These are phyloP conservation scores for Vigna nakashimae DNA, from an alignment of 306 rosid genomes.

Conservation along the genomic window DNA sequence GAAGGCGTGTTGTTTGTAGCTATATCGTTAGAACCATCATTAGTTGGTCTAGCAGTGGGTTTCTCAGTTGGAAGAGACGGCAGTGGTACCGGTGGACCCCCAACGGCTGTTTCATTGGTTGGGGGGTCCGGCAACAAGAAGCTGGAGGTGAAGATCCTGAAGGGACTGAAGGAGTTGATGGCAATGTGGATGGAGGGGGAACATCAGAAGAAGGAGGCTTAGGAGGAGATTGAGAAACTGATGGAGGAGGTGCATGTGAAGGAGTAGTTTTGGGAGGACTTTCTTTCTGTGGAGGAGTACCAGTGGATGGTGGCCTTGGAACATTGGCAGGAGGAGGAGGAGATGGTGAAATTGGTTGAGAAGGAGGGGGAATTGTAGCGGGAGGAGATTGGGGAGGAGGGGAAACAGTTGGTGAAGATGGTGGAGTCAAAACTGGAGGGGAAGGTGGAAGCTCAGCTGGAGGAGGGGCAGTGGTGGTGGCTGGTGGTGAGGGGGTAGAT, in stretches of 20 bases:
- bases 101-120: conserved; percentile 46
- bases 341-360: conserved; percentile 48
- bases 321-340: conserved; percentile 70
- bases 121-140: conserved; percentile 56
- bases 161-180: conserved; percentile 70
- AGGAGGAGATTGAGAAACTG: conserved; percentile 61
- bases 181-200: conserved; percentile 53
- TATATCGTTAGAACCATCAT: conserved; percentile 41
- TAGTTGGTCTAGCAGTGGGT: conserved; percentile 65
- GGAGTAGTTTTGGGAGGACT: conserved; percentile 61
- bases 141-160: conserved; percentile 66
- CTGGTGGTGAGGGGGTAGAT: conserved; percentile 52
- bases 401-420: conserved; percentile 62
- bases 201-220: conserved; percentile 45
- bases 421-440: conserved; percentile 61
- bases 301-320: conserved; percentile 58
- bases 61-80: conserved; percentile 61
- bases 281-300: conserved; percentile 53
- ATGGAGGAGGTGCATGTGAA: conserved; percentile 58
- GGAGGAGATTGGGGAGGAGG: conserved; percentile 77
- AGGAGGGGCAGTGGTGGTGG: conserved; percentile 50
- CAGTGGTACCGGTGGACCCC: conserved; percentile 35
- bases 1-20: conserved; percentile 41
- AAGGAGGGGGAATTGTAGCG: conserved; percentile 56
- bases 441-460: conserved; percentile 58